Evolutionary conservation across 495 filamentous ascomycete species (phyloP).

Genomic region (Penicillium pancosmium): DNA sequence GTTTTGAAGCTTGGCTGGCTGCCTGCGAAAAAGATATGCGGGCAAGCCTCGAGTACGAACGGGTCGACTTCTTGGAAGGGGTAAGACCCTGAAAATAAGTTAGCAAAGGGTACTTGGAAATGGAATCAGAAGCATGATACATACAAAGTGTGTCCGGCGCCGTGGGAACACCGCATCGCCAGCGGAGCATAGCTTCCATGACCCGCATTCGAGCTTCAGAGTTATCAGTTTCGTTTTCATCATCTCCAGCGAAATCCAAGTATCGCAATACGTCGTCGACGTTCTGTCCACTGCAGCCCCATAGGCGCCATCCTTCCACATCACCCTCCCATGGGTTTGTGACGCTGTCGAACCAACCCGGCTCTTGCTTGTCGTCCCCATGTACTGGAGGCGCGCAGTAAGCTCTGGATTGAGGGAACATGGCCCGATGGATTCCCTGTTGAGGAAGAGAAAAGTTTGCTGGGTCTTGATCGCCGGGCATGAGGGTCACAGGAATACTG

Average conservation of each 20-base stretch:
- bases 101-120: constrained; percentile 8
- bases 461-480: constrained; percentile 75
- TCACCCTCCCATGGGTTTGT: constrained; percentile 94
- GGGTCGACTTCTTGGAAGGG: constrained; percentile 91
- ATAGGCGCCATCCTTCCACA: constrained; percentile 81
- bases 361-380: constrained; percentile 46
- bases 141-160: constrained; percentile 95
- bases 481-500: constrained; percentile 75
- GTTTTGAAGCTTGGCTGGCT: constrained; percentile 85
- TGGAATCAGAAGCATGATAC: constrained; percentile 29
- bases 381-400: constrained; percentile 60
- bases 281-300: constrained; percentile 88
- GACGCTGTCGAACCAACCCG: constrained; percentile 82
- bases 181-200: constrained; percentile 90
- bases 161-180: constrained; percentile 90
- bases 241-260: constrained; percentile 50
- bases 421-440: constrained; percentile 78
- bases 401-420: constrained; percentile 73
- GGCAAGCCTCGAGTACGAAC: constrained; percentile 80
- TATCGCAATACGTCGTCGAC: constrained; percentile 94
- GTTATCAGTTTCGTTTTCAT: constrained; percentile 41
- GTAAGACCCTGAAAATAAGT: constrained; percentile 71
- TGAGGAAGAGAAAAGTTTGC: constrained; percentile 81
- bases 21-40: constrained; percentile 88
- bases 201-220: constrained; percentile 75